Conservation (phyloP, 352 stramenopile species). For the Salisapilia sapeloensis region DNA sequence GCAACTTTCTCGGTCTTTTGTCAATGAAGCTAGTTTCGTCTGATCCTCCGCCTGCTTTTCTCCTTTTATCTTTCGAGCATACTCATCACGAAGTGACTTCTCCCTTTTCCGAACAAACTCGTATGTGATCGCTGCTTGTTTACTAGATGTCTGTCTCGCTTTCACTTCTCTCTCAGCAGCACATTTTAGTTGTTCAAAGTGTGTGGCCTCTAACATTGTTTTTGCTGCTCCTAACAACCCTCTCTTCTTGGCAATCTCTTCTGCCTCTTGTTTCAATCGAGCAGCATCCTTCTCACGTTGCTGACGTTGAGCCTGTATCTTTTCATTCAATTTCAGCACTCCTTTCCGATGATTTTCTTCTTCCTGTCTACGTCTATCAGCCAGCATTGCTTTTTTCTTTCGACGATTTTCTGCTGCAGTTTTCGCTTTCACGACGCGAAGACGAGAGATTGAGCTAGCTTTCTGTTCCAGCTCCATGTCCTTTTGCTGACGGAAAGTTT, state of each 20-base stretch:
- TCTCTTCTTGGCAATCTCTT: slow-evolving; percentile 52
- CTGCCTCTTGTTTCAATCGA: slow-evolving; percentile 29
- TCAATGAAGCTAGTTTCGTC: slow-evolving; percentile 7
- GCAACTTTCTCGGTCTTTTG: slow-evolving; percentile 16
- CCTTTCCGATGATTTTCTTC: slow-evolving; percentile 39
- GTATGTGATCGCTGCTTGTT: slow-evolving; percentile 17
- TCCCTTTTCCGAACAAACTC: slow-evolving; percentile 22
- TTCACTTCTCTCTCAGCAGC: slow-evolving; percentile 37
- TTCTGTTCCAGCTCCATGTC: slow-evolving; percentile 50
- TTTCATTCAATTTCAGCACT: slow-evolving; percentile 59
- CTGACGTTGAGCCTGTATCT: slow-evolving; percentile 34
- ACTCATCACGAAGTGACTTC: slow-evolving; percentile 23
- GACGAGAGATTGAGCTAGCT: slow-evolving; percentile 54
- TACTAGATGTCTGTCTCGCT: slow-evolving; percentile 25
- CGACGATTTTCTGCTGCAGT: slow-evolving; percentile 34
- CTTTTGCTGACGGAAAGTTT: slow-evolving; percentile 64
- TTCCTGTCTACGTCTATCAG: slow-evolving; percentile 28
- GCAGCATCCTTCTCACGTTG: slow-evolving; percentile 27
- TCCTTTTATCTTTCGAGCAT: slow-evolving; percentile 3
- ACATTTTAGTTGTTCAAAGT: slow-evolving; percentile 46
- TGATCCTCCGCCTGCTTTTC: slow-evolving; percentile 12
- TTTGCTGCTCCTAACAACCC: slow-evolving; percentile 79
- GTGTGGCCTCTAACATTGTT: slow-evolving; percentile 64
- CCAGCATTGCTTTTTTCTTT: slow-evolving; percentile 33
- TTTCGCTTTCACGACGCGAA: slow-evolving; percentile 42